Base-by-base conservation (phyloP, 441 rosid genomes). In the Geranium incanum region DNA sequence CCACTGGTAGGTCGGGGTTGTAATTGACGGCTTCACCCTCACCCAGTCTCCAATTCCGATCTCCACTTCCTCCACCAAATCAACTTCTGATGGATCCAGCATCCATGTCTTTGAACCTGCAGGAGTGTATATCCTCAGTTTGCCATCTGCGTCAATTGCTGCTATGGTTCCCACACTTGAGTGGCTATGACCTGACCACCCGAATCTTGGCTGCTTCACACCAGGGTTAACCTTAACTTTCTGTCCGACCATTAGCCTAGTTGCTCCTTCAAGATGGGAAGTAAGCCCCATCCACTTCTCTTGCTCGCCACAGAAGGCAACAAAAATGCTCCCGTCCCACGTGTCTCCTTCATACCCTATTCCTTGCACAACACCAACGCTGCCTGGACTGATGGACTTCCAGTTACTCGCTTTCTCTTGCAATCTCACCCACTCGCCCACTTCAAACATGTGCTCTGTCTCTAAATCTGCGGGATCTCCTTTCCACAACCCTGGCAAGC, bases 391-490 rank as follows among this genome's bases (percentile, higher is more conserved):
- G 36, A 89, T 69, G 65, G 96, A 84, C 76, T 95, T 93, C 98
- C 98, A 95, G 52, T 67, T 79, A 74, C 80, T 74, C 33, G 83
- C 87, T 76, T 72, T 80, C 76, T 83, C 90, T 78, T 68, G 84
- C 68, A 93, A 79, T 72, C 84, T 84, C 80, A 93, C 98, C 99
- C 99, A 95, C 72, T 91, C 98, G 70, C 98, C 98, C 76, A 91
- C 97, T 78, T 88, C 97, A 78, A 87, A 89, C 82, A 83, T 85
- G 43, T 79, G 86, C 74, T 85, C 93, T 66, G 86, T 78, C 85
- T 88, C 97, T 60, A 95, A 81, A 82, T 95, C 98, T 3, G 90
- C 93, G 36, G 99, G 98, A 82, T 95, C 99, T 76, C 90, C 97
- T 82, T 77, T 93, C 99, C 99, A 95, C 81, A 95, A 74, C 21